Evolutionary conservation across 2,329 filamentous ascomycete species (phyloP), one percentile per base, ranked within the genome.

Genomic region (Catunica adiposa): DNA sequence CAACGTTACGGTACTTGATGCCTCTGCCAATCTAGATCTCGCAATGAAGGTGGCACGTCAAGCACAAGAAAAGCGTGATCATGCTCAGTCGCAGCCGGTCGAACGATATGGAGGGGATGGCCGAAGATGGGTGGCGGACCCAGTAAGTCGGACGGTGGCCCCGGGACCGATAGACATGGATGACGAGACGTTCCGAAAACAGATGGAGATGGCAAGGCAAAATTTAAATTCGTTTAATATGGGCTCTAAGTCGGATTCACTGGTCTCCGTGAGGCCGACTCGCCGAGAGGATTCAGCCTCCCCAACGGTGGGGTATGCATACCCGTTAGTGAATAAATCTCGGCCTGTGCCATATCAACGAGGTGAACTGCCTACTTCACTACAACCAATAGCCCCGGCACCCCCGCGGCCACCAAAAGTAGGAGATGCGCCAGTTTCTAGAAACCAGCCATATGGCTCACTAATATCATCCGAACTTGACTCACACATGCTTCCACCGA

Each of bases 31-130:
- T 60, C 77, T 81, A 60, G 83, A 89, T 9, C 69, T 94, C 48
- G 89, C 88, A 0, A 81, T 94, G 5, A 78, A 83, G 60, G 67
- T 94, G 29, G 87, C 87, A 0, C 80, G 83, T 60, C 77, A 78
- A 56, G 87, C 94, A 67, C 76, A 89, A 57, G 73, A 70, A 56
- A 75, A 84, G 44, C 74, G 87, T 61, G 82, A 85, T 62, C 50
- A 47, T 34, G 23, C 53, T 31, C 44, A 29, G 42, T 79, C 77
- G 14, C 74, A 73, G 44, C 73, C 79, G 59, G 76, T 71, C 60
- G 75, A 74, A 9, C 50, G 54, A 20, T 57, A 56, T n/a, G 56
- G 53, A 3, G 47, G 31, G 1, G 58, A 75, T 25, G 73, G 76
- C 31, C 74, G 79, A 61, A 72, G 80, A 8, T 67, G 64, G 34